Evolutionary conservation across 169 alveolate genomes (phyloP).

Genomic region (Miamiensis avidus): DNA sequence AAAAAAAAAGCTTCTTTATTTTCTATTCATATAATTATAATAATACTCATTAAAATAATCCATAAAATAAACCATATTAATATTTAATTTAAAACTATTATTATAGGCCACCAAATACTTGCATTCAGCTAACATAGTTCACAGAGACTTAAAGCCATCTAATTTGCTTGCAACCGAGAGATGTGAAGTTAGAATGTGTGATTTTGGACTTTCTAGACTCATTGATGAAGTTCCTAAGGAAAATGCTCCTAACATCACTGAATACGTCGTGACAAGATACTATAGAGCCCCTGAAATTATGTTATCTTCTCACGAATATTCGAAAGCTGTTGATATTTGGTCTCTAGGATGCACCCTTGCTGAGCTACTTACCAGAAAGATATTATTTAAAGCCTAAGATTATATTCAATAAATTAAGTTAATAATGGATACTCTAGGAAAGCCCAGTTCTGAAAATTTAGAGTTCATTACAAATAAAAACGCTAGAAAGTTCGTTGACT

Average conservation of each 20-base stretch:
- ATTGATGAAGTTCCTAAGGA: constrained; percentile 31
- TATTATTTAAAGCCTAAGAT: constrained; percentile 71
- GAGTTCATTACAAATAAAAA: constrained; percentile 54
- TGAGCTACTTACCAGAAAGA: constrained; percentile 64
- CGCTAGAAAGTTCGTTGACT: constrained; percentile 57
- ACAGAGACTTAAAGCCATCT: constrained; percentile 80
- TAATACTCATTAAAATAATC: too few species aligned
- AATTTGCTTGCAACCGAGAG: constrained; percentile 74
- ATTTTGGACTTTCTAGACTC: constrained; percentile 76
- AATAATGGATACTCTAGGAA: constrained; percentile 63
- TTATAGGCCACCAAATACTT: constrained; percentile 62
- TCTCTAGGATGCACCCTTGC: constrained; percentile 73
- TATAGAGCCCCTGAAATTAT: constrained; percentile 87
- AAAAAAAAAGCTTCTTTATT: too few species aligned
- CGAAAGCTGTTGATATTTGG: constrained; percentile 79
- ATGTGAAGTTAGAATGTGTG: constrained; percentile 71
- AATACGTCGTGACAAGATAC: constrained; percentile 85
- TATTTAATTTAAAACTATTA: too few species aligned
- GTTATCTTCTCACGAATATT: constrained; percentile 66
- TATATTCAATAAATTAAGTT: constrained; percentile 69
- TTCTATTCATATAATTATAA: too few species aligned
- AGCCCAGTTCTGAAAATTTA: constrained; percentile 64
- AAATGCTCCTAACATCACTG: constrained; percentile 39
- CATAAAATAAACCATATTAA: too few species aligned
- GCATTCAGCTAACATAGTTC: constrained; percentile 79